Percentiles rank a stretch among this genome's conserved stretches.
phyloP scores from a whole-genome alignment of 495 filamentous ascomycete genomes.

The Hypoxylon cercidicola region DNA sequence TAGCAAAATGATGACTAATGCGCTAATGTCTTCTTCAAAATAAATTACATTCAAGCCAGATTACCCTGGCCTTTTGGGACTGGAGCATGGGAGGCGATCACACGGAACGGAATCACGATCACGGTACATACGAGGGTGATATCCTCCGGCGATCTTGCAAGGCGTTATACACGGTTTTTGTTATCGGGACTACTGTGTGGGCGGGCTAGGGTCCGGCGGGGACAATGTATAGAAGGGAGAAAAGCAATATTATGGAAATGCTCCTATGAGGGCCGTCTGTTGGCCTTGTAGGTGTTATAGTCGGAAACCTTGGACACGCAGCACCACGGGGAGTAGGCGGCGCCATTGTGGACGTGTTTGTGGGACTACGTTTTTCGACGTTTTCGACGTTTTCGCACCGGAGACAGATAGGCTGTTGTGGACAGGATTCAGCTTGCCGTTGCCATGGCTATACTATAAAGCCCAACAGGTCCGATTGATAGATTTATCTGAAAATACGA shows the following conservation, averaged over 20 bases:
- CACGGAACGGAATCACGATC: conserved; percentile 33
- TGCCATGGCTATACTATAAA: not conserved
- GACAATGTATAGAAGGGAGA: conserved; percentile 25
- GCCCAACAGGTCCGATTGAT: too few relatives aligned
- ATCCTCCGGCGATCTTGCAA: conserved; percentile 20
- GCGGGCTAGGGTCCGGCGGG: conserved; percentile 12
- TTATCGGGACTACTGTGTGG: conserved; percentile 22
- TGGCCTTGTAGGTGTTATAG: conserved; percentile 2
- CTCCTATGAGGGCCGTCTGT: conserved; percentile 5
- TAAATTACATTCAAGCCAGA: conserved; percentile 22
- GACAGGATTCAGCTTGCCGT: not conserved
- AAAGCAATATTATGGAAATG: conserved; percentile 34
- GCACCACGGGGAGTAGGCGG: not conserved
- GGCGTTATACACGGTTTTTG: conserved; percentile 31
- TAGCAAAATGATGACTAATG: conserved; percentile 14
- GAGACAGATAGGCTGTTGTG: not conserved
- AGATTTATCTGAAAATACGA: too few relatives aligned
- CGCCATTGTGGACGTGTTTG: not conserved
- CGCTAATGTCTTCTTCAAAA: conserved; percentile 20
- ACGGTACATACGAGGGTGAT: conserved; percentile 29
- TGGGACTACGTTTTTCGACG: not conserved
- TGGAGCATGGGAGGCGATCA: conserved; percentile 18
- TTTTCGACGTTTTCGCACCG: not conserved
- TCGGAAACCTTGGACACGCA: conserved; percentile 1
- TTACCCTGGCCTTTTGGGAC: conserved; percentile 5